Conservation (phyloP, 2,329 filamentous ascomycete genomes). For the Leptosphaerulina australis region DNA sequence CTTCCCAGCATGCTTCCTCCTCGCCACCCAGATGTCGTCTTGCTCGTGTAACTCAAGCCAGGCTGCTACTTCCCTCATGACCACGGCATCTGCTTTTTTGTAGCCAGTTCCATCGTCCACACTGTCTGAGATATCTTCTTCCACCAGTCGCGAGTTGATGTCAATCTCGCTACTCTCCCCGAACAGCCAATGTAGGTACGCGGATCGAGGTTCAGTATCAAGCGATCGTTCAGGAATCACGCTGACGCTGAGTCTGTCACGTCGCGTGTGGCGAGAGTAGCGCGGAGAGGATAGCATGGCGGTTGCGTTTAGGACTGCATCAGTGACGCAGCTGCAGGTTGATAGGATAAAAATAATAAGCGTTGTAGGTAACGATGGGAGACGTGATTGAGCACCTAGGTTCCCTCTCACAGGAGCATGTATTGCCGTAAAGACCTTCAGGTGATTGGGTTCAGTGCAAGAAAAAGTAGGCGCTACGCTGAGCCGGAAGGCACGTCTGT, state of each 20-base stretch:
- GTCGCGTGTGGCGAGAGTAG: background rate
- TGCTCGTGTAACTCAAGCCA: slow-evolving; percentile 24
- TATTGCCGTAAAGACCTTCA: background rate
- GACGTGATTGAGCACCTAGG: too few relatives aligned
- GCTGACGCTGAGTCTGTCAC: slow-evolving; percentile 17
- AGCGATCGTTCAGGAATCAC: slow-evolving; percentile 15
- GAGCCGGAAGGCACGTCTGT: background rate
- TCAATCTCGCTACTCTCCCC: slow-evolving; percentile 9
- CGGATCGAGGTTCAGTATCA: slow-evolving; percentile 6
- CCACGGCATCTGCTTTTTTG: slow-evolving; percentile 15
- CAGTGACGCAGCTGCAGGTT: background rate
- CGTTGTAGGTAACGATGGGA: background rate
- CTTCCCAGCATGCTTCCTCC: background rate
- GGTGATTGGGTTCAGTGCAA: background rate
- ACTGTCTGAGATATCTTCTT: background rate
- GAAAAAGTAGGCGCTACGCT: background rate
- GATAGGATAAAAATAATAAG: background rate
- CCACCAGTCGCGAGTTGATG: background rate
- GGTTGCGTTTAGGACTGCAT: background rate
- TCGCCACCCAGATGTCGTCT: slow-evolving; percentile 23
- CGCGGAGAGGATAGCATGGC: background rate
- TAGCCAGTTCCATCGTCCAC: background rate
- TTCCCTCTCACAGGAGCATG: background rate
- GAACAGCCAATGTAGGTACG: slow-evolving; percentile 16
- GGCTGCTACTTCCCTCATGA: slow-evolving; percentile 28